phyloP scores from a whole-genome alignment of 331 rosid genomes.

The Arachis monticola region DNA sequence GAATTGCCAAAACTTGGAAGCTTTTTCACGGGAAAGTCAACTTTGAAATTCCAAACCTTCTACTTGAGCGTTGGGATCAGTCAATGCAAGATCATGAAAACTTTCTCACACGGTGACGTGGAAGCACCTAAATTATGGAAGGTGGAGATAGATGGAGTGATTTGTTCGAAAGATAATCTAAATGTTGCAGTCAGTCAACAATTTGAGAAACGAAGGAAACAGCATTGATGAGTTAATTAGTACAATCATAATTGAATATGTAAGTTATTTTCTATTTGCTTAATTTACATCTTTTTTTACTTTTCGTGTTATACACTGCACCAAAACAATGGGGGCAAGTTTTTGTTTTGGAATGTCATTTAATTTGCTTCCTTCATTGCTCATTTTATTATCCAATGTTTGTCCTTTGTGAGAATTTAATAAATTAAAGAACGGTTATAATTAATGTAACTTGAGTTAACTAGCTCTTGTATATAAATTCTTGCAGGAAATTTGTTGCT shows the following conservation, averaged over 20 bases:
- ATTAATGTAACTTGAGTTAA: no score
- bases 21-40: slow-evolving; percentile 7
- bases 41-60: not conserved
- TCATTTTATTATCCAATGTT: no score
- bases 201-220: not conserved
- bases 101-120: not conserved
- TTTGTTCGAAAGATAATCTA: not conserved
- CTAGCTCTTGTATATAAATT: not conserved
- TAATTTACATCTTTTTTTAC: no score
- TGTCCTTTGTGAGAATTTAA: no score
- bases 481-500: not conserved
- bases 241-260: not conserved
- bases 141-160: not conserved
- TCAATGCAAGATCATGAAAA: not conserved
- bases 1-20: not conserved
- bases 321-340: no score
- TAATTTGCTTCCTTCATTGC: no score
- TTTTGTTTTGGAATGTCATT: not conserved
- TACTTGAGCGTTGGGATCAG: no score
- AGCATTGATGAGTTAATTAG: not conserved
- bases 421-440: no score
- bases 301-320: no score
- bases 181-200: not conserved
- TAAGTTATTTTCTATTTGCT: no score
- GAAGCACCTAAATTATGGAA: not conserved